Evolutionary conservation across 352 stramenopile species (phyloP).

Genomic region (Globisporangium heterothallicum): DNA sequence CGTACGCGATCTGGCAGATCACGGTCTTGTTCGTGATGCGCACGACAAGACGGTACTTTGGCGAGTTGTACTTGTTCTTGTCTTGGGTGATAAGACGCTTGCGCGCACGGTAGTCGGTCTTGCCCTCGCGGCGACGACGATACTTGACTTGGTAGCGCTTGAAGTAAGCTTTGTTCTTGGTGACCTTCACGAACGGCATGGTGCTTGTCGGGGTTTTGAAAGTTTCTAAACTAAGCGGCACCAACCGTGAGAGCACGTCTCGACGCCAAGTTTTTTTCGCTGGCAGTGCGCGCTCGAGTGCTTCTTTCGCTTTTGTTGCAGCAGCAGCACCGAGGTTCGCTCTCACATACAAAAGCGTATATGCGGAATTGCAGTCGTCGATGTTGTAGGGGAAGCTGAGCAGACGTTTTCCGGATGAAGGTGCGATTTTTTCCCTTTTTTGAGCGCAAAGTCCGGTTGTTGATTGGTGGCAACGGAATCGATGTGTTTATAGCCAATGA

Average conservation of each 20-base stretch:
- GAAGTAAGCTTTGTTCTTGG: slow-evolving; percentile 99
- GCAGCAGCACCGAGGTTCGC: too few relatives aligned
- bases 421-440: too few relatives aligned
- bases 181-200: slow-evolving; percentile 97
- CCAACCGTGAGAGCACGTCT: not conserved
- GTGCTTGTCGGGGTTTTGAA: slow-evolving; percentile 31
- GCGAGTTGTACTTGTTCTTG: slow-evolving; percentile 99
- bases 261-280: slow-evolving; percentile 1
- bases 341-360: not conserved
- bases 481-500: slow-evolving; percentile 36
- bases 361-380: slow-evolving; percentile 1
- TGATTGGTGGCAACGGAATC: slow-evolving; percentile 8
- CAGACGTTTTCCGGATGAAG: not conserved
- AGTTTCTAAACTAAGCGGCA: slow-evolving; percentile 53
- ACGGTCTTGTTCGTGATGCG: slow-evolving; percentile 96
- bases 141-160: slow-evolving; percentile 99
- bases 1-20: slow-evolving; percentile 98
- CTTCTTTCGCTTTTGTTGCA: not conserved
- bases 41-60: slow-evolving; percentile 97
- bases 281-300: not conserved
- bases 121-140: slow-evolving; percentile 96
- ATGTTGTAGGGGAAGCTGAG: not conserved
- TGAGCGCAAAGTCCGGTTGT: not conserved
- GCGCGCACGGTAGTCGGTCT: slow-evolving; percentile 99
- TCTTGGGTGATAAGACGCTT: slow-evolving; percentile 98